Conservation (phyloP, 345 rosid species). For the Salix dunnii region DNA sequence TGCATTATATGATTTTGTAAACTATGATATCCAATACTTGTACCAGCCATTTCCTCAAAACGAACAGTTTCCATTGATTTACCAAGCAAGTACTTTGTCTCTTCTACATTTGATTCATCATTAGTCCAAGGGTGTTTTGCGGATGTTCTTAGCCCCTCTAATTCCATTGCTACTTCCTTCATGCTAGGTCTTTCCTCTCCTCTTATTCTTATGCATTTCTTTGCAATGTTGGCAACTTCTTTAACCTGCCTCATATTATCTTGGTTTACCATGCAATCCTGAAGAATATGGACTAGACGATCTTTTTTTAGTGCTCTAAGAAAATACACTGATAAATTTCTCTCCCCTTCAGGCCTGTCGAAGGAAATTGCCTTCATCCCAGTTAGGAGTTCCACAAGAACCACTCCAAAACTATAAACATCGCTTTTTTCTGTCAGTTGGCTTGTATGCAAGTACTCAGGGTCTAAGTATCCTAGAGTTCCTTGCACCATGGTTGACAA, state of each 20-base stretch:
- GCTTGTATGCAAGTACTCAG: neutral
- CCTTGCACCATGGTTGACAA: neutral
- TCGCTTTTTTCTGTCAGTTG: slow-evolving; percentile 1
- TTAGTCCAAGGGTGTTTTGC: no score
- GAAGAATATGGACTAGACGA: neutral
- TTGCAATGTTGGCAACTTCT: slow-evolving; percentile 1
- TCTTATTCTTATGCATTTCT: neutral
- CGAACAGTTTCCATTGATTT: neutral
- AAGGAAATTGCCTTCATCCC: neutral
- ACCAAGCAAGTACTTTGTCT: slow-evolving; percentile 15
- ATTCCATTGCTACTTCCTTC: slow-evolving; percentile 4
- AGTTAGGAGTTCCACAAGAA: no score
- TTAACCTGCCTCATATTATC: neutral
- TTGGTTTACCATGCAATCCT: neutral
- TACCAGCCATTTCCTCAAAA: neutral
- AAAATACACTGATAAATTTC: neutral
- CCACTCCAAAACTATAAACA: neutral
- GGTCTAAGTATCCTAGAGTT: neutral
- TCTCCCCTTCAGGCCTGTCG: neutral
- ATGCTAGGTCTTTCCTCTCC: slow-evolving; percentile 5
- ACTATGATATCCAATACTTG: slow-evolving; percentile 10
- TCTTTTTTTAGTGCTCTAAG: neutral
- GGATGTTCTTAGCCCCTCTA: neutral
- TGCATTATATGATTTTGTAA: slow-evolving; percentile 5
- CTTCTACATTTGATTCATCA: slow-evolving; percentile 13